Evolutionary conservation across 169 alveolate genomes (phyloP), one percentile per base, ranked within the genome.

Genomic region (Toxoplasma gondii): DNA sequence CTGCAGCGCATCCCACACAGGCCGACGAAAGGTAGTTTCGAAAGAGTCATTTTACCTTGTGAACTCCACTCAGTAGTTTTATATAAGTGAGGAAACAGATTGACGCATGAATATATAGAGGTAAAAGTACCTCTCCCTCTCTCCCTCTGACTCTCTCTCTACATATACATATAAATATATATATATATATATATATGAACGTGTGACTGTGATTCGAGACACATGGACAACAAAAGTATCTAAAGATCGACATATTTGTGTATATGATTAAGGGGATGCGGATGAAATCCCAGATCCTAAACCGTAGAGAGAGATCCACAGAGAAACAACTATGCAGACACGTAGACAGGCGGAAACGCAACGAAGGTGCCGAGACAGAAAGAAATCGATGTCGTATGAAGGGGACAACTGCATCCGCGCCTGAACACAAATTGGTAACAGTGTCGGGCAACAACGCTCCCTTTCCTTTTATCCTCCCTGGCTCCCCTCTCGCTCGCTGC

Each of bases 181-280:
- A 69, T 69, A 69, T 69, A 69, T 69, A 69, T 69, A 69, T 69
- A 69, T 69, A 69, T 69, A n/a, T 69, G 38, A 29, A 69, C 81
- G n/a, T 69, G 38, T 69, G 41, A 69, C 31, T n/a, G 5, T 69
- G 31, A 29, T 24, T 4, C 19, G 81, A 17, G 24, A 17, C 34
- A 17, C 31, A 69, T 9, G 38, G 81, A n/a, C 24, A 29, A 10
- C 5, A 24, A n/a, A 4, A 12, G 12, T 49, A 12, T 49, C 58
- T 17, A 69, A 10, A 69, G 5, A 69, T 69, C 5, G 12, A 69
- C 19, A 29, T 69, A n/a, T 69, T 2, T 17, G 19, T 69, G 5
- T 69, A 29, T n/a, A 69, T 69, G 38, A n/a, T 29, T 69, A 69
- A 9, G 19, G 10, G 24, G 38, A 49, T 49, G 12, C 12, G 12